Conservation (phyloP, 306 rosid species). For the Gastrolobium villosum region DNA sequence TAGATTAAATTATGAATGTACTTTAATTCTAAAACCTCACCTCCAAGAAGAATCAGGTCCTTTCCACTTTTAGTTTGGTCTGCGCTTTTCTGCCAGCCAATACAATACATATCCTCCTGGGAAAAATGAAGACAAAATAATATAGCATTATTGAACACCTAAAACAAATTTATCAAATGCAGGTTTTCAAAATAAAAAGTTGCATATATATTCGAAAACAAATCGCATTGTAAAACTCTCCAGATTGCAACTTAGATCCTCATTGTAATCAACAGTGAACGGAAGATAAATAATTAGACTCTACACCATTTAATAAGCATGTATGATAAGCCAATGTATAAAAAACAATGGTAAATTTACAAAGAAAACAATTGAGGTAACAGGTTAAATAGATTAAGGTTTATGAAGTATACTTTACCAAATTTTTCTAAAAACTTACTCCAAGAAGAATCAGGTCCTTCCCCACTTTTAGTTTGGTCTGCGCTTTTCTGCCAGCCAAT, state of each 20-base stretch:
- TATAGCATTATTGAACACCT: conserved; percentile 25
- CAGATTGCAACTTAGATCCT: conserved; percentile 5
- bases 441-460: conserved; percentile 71
- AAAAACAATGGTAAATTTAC: conserved; percentile 19
- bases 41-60: conserved; percentile 77
- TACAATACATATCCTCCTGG: conserved; percentile 60
- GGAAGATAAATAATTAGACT: not conserved
- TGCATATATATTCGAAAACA: not conserved
- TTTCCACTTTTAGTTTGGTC: conserved; percentile 56
- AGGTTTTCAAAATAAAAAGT: not conserved
- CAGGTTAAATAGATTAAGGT: no score
- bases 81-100: conserved; percentile 72
- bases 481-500: conserved; percentile 74
- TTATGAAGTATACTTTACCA: no score
- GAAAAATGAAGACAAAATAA: conserved; percentile 35
- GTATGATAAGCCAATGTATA: not conserved
- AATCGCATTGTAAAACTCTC: conserved; percentile 18
- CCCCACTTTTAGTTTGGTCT: conserved; percentile 56
- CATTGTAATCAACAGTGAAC: not conserved
- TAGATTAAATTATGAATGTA: conserved; percentile 24
- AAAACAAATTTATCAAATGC: conserved; percentile 12
- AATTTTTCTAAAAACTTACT: conserved; percentile 54
- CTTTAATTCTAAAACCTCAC: conserved; percentile 47
- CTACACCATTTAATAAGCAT: conserved; percentile 2
- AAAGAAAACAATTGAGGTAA: not conserved